These are phyloP conservation scores for Wallacemonas sp. DNA, from an alignment of 208 protist species.

Conservation along the genomic window DNA sequence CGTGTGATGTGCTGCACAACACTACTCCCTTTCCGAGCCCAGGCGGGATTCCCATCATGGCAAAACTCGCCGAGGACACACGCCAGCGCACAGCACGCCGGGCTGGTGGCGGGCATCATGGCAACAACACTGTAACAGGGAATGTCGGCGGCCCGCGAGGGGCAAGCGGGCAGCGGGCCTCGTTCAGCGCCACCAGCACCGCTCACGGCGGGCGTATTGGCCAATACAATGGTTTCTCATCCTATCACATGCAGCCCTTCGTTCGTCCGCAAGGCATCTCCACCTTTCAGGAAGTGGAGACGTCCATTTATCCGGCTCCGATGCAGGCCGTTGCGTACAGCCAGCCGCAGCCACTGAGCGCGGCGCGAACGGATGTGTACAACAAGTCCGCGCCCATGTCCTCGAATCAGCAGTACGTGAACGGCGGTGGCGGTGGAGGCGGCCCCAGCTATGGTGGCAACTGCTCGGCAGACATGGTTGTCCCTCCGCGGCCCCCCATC, in stretches of 20 bases:
- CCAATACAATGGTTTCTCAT: background rate
- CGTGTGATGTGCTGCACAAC: constrained; percentile 43
- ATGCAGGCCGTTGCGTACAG: constrained; percentile 13
- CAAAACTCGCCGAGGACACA: constrained; percentile 52
- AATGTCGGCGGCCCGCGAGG: background rate
- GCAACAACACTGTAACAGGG: too few species aligned
- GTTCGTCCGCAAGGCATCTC: background rate
- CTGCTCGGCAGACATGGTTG: constrained; percentile 10
- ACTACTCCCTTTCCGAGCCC: constrained; percentile 37
- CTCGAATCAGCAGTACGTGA: constrained; percentile 8
- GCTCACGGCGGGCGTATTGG: constrained; percentile 4
- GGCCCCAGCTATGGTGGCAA: constrained; percentile 2
- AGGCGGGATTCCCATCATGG: constrained; percentile 44
- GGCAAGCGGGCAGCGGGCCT: background rate
- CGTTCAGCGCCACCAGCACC: constrained; percentile 3
- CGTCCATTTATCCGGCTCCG: constrained; percentile 1
- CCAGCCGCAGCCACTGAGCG: constrained; percentile 7
- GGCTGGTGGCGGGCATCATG: background rate
- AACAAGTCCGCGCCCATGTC: constrained; percentile 5
- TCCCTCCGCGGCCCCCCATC: constrained; percentile 4
- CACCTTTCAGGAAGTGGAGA: constrained; percentile 7
- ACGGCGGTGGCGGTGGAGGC: too few species aligned
- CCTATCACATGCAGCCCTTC: background rate
- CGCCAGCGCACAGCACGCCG: constrained; percentile 32
- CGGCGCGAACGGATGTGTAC: constrained; percentile 6